These are phyloP conservation scores for Phytopythium sindhum DNA, from an alignment of 352 stramenopile genomes.

Conservation along the genomic window DNA sequence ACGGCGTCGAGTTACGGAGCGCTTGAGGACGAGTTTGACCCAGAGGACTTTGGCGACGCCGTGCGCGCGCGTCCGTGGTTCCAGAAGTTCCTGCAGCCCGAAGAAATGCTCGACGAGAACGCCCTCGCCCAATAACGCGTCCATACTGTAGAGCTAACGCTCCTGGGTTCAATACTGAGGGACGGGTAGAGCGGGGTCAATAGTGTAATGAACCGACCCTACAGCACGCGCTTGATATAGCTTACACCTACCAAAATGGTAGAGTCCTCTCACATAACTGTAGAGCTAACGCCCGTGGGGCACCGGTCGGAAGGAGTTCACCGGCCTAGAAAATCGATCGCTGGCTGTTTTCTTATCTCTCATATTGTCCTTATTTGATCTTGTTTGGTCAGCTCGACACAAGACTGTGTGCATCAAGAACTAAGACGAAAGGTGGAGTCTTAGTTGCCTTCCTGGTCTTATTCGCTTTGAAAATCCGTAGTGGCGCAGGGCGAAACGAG, in stretches of 20 bases:
- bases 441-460: neutral
- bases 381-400: neutral
- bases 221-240: no score
- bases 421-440: neutral
- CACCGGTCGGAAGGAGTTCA: no score
- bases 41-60: slow-evolving; percentile 39
- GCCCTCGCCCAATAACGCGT: slow-evolving; percentile 1
- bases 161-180: no score
- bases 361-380: neutral
- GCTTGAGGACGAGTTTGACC: slow-evolving; percentile 71
- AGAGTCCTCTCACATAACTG: no score
- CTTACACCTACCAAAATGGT: no score
- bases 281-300: slow-evolving; percentile 4
- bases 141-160: slow-evolving; percentile 4
- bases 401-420: neutral
- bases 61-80: slow-evolving; percentile 63
- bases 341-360: neutral
- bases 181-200: no score
- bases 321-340: no score
- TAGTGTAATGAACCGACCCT: no score
- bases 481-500: neutral
- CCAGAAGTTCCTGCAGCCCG: slow-evolving; percentile 43
- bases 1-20: slow-evolving; percentile 77
- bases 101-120: slow-evolving; percentile 25
- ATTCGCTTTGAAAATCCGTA: neutral